A percentile compares a stretch with the other conserved stretches of the same genome.
These are phyloP conservation scores for Trichoderma sp. DNA, from an alignment of 2,329 filamentous ascomycete genomes.

Conservation along the genomic window DNA sequence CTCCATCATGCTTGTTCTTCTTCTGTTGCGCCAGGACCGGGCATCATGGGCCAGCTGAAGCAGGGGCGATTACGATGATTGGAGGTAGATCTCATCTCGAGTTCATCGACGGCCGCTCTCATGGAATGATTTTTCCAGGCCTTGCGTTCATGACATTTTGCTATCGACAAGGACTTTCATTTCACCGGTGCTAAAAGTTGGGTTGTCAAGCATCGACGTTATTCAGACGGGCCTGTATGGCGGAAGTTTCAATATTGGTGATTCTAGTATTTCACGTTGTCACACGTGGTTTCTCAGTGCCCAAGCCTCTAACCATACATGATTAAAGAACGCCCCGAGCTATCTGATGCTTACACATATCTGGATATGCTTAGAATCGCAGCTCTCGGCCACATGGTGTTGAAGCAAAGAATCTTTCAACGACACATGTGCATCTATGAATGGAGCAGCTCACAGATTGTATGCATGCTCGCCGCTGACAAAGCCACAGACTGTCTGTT, in stretches of 20 bases:
- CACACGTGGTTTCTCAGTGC: too few species aligned
- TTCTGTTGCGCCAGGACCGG: not conserved
- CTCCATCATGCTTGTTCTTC: not conserved
- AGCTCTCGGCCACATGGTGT: not conserved
- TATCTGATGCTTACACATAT: not conserved
- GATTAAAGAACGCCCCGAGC: too few species aligned
- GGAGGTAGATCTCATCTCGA: not conserved
- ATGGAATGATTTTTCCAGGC: conserved; percentile 3
- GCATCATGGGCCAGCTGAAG: not conserved
- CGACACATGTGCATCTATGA: not conserved
- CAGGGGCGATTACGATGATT: conserved; percentile 1
- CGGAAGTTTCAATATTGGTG: not conserved
- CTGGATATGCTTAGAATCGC: not conserved
- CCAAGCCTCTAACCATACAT: too few species aligned
- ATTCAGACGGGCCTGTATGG: not conserved
- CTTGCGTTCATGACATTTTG: conserved; percentile 5
- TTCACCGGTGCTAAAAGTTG: not conserved
- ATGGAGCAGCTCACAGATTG: not conserved
- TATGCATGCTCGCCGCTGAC: not conserved
- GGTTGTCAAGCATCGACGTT: not conserved
- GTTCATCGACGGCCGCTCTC: not conserved
- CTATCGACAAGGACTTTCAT: not conserved
- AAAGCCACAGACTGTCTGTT: not conserved
- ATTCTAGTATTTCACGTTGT: too few species aligned
- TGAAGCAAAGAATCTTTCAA: not conserved